A percentile compares a stretch with the other conserved stretches of the same genome.
phyloP scores from a whole-genome alignment of 2,329 filamentous ascomycete species.

The Talaromyces sp. region DNA sequence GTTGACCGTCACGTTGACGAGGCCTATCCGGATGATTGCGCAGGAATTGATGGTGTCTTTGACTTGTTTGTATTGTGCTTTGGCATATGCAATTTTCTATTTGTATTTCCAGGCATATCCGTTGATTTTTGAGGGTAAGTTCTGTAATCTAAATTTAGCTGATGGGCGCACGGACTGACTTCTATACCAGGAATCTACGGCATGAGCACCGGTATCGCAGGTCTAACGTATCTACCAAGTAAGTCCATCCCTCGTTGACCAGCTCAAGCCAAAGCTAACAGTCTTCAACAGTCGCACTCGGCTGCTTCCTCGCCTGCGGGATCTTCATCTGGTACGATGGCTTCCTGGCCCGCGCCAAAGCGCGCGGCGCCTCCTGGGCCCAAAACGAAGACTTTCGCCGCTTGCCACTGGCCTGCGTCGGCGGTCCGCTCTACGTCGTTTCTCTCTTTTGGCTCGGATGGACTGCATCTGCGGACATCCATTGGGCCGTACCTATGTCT shows the following conservation, averaged over 20 bases:
- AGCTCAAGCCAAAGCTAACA: background rate
- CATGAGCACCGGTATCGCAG: slow-evolving; percentile 35
- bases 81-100: slow-evolving; percentile 66
- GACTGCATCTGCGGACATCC: slow-evolving; percentile 31
- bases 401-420: slow-evolving; percentile 66
- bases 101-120: slow-evolving; percentile 75
- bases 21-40: slow-evolving; percentile 68
- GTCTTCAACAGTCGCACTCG: slow-evolving; percentile 52
- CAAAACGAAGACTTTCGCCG: slow-evolving; percentile 59
- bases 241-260: slow-evolving; percentile 10
- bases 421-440: slow-evolving; percentile 56
- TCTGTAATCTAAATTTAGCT: too few relatives aligned
- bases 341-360: slow-evolving; percentile 54
- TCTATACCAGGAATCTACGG: slow-evolving; percentile 30
- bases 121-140: slow-evolving; percentile 58
- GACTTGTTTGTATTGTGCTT: slow-evolving; percentile 66
- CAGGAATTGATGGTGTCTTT: slow-evolving; percentile 71
- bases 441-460: slow-evolving; percentile 51
- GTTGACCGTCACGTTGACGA: slow-evolving; percentile 63
- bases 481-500: slow-evolving; percentile 52
- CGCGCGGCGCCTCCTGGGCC: slow-evolving; percentile 54
- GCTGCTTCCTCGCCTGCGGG: slow-evolving; percentile 57
- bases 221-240: slow-evolving; percentile 36
- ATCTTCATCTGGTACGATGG: slow-evolving; percentile 66
- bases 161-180: slow-evolving; percentile 44